These are phyloP conservation scores for Rhipidocladum racemiflorum DNA, from an alignment of 176 grass and related monocot species.

Conservation along the genomic window DNA sequence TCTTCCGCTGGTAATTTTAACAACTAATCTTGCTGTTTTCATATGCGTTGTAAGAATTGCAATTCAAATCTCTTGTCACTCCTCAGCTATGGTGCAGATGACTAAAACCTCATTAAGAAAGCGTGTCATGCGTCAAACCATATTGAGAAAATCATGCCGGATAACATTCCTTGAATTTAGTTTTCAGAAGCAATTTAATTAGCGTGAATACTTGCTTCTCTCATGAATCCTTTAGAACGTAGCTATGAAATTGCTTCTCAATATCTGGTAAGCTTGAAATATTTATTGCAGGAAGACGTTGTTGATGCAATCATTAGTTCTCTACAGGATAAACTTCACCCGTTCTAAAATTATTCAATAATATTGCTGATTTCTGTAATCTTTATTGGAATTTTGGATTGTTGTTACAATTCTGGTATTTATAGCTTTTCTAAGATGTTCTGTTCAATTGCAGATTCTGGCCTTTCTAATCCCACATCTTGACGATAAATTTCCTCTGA, in stretches of 20 bases:
- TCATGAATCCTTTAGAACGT: not conserved
- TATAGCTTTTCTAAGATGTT: conserved; percentile 14
- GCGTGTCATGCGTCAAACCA: not conserved
- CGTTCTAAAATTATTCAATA: not conserved
- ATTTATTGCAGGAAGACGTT: not conserved
- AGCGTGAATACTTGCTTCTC: not conserved
- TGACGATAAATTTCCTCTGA: conserved; percentile 98
- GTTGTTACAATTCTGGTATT: not conserved
- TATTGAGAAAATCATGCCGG: not conserved
- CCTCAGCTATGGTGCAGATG: not conserved
- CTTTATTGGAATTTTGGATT: conserved; percentile 1
- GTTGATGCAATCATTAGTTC: conserved; percentile 1
- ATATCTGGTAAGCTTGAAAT: not conserved
- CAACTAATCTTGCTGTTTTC: not conserved
- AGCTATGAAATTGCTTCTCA: not conserved
- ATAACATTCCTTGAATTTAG: not conserved
- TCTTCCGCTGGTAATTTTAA: conserved; percentile 72
- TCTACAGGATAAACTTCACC: not conserved
- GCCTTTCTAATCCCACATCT: conserved; percentile 83
- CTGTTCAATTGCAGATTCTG: conserved; percentile 68
- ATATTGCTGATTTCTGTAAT: not conserved
- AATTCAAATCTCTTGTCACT: not conserved
- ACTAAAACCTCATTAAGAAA: not conserved
- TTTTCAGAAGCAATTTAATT: not conserved
- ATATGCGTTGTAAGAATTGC: not conserved